These are phyloP conservation scores for Penicillium sp. DNA, from an alignment of 2,329 filamentous ascomycete genomes.

Conservation along the genomic window DNA sequence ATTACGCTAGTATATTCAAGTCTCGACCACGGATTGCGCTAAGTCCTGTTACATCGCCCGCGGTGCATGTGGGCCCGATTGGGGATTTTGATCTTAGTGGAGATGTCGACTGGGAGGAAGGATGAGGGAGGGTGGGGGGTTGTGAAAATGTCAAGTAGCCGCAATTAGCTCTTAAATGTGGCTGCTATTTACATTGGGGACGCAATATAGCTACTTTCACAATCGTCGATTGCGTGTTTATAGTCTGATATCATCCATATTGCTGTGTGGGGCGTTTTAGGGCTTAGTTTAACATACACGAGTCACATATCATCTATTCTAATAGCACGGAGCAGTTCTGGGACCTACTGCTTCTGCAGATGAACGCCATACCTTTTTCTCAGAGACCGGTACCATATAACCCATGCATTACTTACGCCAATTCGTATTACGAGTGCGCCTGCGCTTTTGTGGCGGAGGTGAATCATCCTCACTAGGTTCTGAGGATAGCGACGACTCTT, in stretches of 20 bases:
- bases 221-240: background rate
- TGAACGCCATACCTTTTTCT: background rate
- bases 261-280: background rate
- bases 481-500: conserved; percentile 1
- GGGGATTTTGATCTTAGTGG: conserved; percentile 31
- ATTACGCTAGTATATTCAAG: conserved; percentile 83
- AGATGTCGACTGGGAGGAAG: conserved; percentile 22
- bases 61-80: conserved; percentile 40
- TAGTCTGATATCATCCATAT: background rate
- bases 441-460: conserved; percentile 27
- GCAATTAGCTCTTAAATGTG: background rate
- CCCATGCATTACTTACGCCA: background rate
- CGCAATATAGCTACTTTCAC: background rate
- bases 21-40: conserved; percentile 79
- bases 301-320: background rate
- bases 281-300: background rate
- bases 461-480: conserved; percentile 17
- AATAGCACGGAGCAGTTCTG: background rate
- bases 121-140: conserved; percentile 15
- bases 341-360: conserved; percentile 12
- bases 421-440: conserved; percentile 29
- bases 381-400: background rate
- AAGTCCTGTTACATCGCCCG: conserved; percentile 64
- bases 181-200: background rate
- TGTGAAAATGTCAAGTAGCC: too few relatives aligned